phyloP scores from a whole-genome alignment of 2,329 filamentous ascomycete species.

The Arthrinium phaeospermum region DNA sequence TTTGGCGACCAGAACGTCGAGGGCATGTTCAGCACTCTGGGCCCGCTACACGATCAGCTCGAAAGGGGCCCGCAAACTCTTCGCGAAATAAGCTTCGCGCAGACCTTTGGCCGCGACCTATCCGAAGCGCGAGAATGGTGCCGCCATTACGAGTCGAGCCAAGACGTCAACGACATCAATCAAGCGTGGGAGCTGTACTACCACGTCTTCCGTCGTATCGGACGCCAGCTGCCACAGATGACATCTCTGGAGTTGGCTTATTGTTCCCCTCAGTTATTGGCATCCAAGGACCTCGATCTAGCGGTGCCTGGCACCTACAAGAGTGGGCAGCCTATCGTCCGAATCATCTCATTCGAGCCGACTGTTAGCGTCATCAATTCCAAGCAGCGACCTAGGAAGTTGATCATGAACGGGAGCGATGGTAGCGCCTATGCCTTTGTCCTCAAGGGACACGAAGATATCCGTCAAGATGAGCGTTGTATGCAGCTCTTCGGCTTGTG shows the following conservation, averaged over 20 bases:
- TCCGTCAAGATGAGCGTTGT: slow-evolving; percentile 96
- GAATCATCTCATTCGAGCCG: slow-evolving; percentile 87
- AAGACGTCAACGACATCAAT: slow-evolving; percentile 92
- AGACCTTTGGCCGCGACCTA: slow-evolving; percentile 94
- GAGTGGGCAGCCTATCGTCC: slow-evolving; percentile 77
- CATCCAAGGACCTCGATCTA: slow-evolving; percentile 83
- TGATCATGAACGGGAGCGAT: slow-evolving; percentile 88
- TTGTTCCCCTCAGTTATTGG: slow-evolving; percentile 91
- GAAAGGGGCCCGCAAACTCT: slow-evolving; percentile 92
- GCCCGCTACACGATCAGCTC: slow-evolving; percentile 88
- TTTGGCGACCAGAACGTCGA: slow-evolving; percentile 98
- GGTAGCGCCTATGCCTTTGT: slow-evolving; percentile 86
- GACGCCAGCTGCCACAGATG: slow-evolving; percentile 88
- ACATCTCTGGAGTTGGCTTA: slow-evolving; percentile 94
- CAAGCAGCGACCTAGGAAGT: slow-evolving; percentile 92
- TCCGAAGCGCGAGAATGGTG: slow-evolving; percentile 97
- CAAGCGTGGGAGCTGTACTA: slow-evolving; percentile 99
- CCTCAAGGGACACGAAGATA: slow-evolving; percentile 99
- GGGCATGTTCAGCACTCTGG: slow-evolving; percentile 92
- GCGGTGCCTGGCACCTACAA: slow-evolving; percentile 96
- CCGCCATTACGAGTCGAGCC: slow-evolving; percentile 85
- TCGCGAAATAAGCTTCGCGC: slow-evolving; percentile 94
- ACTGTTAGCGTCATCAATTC: slow-evolving; percentile 93
- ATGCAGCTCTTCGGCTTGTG: slow-evolving; percentile 99
- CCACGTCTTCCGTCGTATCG: slow-evolving; percentile 95